Percentiles rank a stretch among this genome's conserved stretches.
These are phyloP conservation scores for Astrothelium subdiscretum DNA, from an alignment of 495 filamentous ascomycete genomes.

Conservation along the genomic window DNA sequence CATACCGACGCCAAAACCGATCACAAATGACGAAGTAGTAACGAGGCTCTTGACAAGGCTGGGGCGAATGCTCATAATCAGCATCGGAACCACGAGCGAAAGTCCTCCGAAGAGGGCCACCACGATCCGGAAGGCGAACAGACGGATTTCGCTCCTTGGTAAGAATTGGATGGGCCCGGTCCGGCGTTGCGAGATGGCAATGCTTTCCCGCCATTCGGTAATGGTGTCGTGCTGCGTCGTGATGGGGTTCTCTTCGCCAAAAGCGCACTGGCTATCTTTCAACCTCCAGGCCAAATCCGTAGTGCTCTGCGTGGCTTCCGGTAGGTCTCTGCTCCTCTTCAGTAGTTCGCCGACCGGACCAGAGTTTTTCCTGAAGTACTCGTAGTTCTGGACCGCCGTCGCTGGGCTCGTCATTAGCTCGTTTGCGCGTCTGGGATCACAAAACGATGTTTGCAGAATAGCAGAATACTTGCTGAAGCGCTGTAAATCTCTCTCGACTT, in stretches of 20 bases:
- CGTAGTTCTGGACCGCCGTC: background rate
- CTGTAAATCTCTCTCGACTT: background rate
- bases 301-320: background rate
- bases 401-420: background rate
- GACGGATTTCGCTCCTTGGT: background rate
- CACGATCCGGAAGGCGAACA: background rate
- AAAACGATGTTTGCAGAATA: background rate
- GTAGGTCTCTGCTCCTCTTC: too few species aligned
- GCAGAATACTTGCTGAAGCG: background rate
- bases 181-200: background rate
- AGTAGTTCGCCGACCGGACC: background rate
- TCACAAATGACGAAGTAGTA: background rate
- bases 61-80: background rate
- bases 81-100: background rate
- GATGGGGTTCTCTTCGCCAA: background rate
- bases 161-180: background rate
- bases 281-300: background rate
- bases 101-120: background rate
- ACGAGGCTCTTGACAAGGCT: background rate
- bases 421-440: too few species aligned
- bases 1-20: background rate
- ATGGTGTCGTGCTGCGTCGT: background rate
- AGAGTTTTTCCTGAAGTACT: background rate
- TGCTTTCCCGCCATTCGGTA: background rate
- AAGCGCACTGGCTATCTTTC: background rate